Evolutionary conservation across 1,139 yeast genomes (phyloP).

Genomic region (Maudiozyma humilis): DNA sequence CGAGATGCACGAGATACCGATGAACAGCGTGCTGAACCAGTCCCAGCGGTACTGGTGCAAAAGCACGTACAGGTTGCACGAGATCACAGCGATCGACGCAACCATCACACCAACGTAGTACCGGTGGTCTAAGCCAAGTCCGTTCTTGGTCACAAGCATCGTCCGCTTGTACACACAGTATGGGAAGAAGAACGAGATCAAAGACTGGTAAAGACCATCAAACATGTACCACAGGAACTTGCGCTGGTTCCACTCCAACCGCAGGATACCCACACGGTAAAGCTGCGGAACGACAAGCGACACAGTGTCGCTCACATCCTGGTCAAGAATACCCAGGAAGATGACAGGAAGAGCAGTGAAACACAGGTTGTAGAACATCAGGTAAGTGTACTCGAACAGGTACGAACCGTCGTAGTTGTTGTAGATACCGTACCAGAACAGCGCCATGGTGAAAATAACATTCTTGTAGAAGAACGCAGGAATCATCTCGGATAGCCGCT

Average conservation of each 20-base stretch:
- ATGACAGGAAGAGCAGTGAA: conserved; percentile 92
- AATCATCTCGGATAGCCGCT: conserved; percentile 85
- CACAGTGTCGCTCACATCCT: conserved; percentile 77
- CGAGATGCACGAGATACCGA: conserved; percentile 54
- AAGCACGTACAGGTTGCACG: conserved; percentile 74
- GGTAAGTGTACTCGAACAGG: conserved; percentile 81
- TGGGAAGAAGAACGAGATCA: conserved; percentile 80
- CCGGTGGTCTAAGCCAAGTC: conserved; percentile 69
- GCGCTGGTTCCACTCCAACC: conserved; percentile 69
- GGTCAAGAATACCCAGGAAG: conserved; percentile 83
- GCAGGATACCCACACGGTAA: conserved; percentile 73
- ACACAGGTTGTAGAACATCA: conserved; percentile 89
- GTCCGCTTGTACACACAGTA: conserved; percentile 54
- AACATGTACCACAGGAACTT: conserved; percentile 80
- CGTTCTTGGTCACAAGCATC: conserved; percentile 52
- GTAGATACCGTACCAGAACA: conserved; percentile 89
- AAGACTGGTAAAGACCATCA: conserved; percentile 86
- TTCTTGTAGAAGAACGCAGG: conserved; percentile 91
- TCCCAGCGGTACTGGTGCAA: conserved; percentile 92
- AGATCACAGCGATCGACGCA: conserved; percentile 66
- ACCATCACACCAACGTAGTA: conserved; percentile 79
- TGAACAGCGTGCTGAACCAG: conserved; percentile 64
- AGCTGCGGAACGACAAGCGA: conserved; percentile 85
- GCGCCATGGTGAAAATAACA: conserved; percentile 75
- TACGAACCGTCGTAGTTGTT: conserved; percentile 86